Conservation (phyloP, 345 rosid species). For the Ceriops tagal region DNA sequence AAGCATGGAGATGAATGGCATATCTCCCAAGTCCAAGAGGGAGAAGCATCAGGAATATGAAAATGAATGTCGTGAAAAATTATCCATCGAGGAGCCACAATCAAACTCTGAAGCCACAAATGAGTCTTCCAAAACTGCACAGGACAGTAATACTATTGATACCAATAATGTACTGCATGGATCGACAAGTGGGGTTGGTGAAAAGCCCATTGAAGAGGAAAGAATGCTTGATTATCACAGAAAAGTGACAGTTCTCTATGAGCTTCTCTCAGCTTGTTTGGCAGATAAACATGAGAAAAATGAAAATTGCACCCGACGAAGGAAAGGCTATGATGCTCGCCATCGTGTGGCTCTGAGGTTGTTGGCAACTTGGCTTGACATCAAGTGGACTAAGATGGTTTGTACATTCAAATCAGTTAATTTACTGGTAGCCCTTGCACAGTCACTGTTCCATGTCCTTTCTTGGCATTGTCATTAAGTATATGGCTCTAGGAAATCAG, state of each 20-base stretch:
- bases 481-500: background rate
- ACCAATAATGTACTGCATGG: conserved; percentile 24
- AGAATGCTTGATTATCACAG: conserved; percentile 58
- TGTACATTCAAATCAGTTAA: conserved; percentile 19
- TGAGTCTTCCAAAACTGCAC: conserved; percentile 6
- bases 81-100: conserved; percentile 41
- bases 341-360: conserved; percentile 84
- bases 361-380: conserved; percentile 80
- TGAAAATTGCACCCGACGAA: conserved; percentile 46
- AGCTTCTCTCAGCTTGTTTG: conserved; percentile 89
- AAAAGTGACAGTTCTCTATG: conserved; percentile 76
- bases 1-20: conserved; percentile 48
- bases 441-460: background rate
- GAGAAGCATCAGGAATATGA: conserved; percentile 76
- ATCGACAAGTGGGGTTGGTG: conserved; percentile 35
- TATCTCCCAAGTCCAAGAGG: conserved; percentile 51
- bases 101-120: conserved; percentile 30
- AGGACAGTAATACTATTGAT: conserved; percentile 17
- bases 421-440: conserved; percentile 4
- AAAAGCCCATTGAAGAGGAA: conserved; percentile 56
- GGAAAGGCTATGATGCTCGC: conserved; percentile 93
- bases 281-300: conserved; percentile 56
- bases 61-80: conserved; percentile 67
- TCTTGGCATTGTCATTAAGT: background rate
- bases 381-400: conserved; percentile 86